Evolutionary conservation across 73 alveolate species (phyloP).

Genomic region (Stentor coeruleus): DNA sequence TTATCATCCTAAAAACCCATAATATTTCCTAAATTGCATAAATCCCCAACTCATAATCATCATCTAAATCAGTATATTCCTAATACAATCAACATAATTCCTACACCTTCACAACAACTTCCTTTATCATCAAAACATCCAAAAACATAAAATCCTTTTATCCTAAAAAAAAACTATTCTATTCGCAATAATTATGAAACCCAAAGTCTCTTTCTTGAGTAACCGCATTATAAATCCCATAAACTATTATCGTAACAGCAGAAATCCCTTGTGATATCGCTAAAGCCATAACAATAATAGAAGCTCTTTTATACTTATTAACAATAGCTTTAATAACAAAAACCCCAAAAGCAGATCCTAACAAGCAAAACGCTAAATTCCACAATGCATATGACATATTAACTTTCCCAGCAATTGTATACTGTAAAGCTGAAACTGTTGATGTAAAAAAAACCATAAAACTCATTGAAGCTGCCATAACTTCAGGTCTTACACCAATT

Average conservation of each 20-base stretch:
- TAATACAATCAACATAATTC: too few relatives aligned
- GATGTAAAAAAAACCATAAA: constrained; percentile 63
- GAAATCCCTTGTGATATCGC: not conserved
- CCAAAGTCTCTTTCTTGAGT: not conserved
- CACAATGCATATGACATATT: constrained; percentile 44
- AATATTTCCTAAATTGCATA: too few relatives aligned
- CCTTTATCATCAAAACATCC: too few relatives aligned
- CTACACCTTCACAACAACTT: too few relatives aligned
- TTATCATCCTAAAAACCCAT: too few relatives aligned
- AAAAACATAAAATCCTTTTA: too few relatives aligned
- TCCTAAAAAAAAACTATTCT: too few relatives aligned
- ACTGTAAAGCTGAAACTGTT: constrained; percentile 57
- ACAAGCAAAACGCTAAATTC: not conserved
- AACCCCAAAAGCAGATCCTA: constrained; percentile 18
- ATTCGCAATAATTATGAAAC: not conserved
- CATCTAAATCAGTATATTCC: too few relatives aligned
- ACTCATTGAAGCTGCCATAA: constrained; percentile 57
- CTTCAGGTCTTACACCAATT: constrained; percentile 63
- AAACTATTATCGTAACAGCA: not conserved
- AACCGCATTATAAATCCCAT: not conserved
- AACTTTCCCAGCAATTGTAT: constrained; percentile 50
- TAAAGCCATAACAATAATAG: not conserved
- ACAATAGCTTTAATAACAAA: constrained; percentile 11
- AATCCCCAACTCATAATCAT: too few relatives aligned
- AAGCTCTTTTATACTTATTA: constrained; percentile 14